A percentile compares a stretch with the other conserved stretches of the same genome.
phyloP scores from a whole-genome alignment of 768 basidiomycete genomes.

The Hypsizygus marmoreus region DNA sequence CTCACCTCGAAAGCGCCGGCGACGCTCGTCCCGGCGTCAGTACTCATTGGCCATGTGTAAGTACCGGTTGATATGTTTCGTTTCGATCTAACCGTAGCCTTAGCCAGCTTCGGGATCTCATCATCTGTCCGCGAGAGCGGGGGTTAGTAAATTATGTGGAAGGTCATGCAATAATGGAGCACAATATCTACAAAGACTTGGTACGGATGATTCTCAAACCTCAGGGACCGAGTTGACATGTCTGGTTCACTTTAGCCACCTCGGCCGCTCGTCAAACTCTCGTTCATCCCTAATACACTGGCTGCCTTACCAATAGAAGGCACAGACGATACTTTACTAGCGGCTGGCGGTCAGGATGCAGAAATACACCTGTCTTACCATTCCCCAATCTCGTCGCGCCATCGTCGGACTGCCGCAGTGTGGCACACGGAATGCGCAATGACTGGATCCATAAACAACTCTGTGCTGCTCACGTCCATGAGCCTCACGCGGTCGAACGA shows the following conservation, averaged over 20 bases:
- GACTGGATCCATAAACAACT: slow-evolving; percentile 79
- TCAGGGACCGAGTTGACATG: slow-evolving; percentile 15
- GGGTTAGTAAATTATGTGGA: slow-evolving; percentile 69
- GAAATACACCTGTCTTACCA: slow-evolving; percentile 64
- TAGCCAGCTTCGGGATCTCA: slow-evolving; percentile 78
- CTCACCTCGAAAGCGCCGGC: slow-evolving; percentile 46
- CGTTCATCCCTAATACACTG: slow-evolving; percentile 66
- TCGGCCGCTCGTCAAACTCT: slow-evolving; percentile 51
- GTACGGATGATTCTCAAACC: slow-evolving; percentile 36
- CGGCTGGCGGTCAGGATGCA: slow-evolving; percentile 73
- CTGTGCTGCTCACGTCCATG: slow-evolving; percentile 66
- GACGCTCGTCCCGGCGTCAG: slow-evolving; percentile 39
- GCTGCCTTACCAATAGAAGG: slow-evolving; percentile 54
- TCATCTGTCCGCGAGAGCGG: slow-evolving; percentile 69
- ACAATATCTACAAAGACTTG: slow-evolving; percentile 48
- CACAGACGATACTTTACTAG: slow-evolving; percentile 61
- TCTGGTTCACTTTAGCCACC: slow-evolving; percentile 32
- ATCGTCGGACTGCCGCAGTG: slow-evolving; percentile 27
- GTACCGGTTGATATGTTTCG: slow-evolving; percentile 24
- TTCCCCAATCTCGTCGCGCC: slow-evolving; percentile 32
- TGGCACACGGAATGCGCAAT: slow-evolving; percentile 63
- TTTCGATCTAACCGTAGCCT: slow-evolving; percentile 1
- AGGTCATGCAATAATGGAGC: slow-evolving; percentile 55
- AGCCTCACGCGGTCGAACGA: slow-evolving; percentile 60
- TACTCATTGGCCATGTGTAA: slow-evolving; percentile 67